Base-by-base conservation (phyloP, 2,329 filamentous ascomycete species). In the Ophidiomyces ophidiicola region DNA sequence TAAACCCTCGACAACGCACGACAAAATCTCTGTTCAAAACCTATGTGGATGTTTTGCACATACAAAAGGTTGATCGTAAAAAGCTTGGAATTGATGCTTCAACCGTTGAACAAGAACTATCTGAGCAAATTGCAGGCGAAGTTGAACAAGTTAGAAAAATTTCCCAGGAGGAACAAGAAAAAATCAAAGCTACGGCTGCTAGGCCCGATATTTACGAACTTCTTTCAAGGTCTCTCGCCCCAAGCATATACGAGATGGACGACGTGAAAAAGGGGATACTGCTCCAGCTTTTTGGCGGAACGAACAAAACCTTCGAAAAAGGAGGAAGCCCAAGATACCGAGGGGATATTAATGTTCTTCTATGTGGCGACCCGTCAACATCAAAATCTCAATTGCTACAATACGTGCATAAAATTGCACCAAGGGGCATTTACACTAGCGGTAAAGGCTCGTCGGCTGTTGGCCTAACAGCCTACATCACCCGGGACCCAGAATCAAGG, bases 231-330 rank as follows among this genome's bases (percentile, higher is more conserved):
- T 96, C 88, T 1, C 69, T 98, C 19, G 90, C 90, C 2, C 90
- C 90, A 10, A 94, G 87, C 44, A 81, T 98, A 53, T 94, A 92
- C 64, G 90, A 98, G 62, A 82, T 93, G 78, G 90, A 98, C 50
- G 90, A 98, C 53, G 86, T 96, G 33, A 98, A 98, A 70, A 98
- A 98, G 64, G 90, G 90, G 7, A 94, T 98, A 45, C 69, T 98
- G 7, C 76, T 98, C 3, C 90, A 98, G 55, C 75, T 98, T 28
- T 98, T 98, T 57, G 88, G 90, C 25, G 90, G 90, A 41, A 94
- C 90, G 23, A 98, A 98, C 69, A 98, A 98, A 66, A 84, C 83
- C 1, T 98, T 98, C 60, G 76, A 93, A 43, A 96, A 94, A 62
- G 90, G 90, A 41, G 90, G 87, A 42, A 94, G 83, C 54, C 90